A percentile compares a stretch with the other conserved stretches of the same genome.
Evolutionary conservation across 2,329 filamentous ascomycete genomes (phyloP).

Genomic region (Neonectria neomacrospora): DNA sequence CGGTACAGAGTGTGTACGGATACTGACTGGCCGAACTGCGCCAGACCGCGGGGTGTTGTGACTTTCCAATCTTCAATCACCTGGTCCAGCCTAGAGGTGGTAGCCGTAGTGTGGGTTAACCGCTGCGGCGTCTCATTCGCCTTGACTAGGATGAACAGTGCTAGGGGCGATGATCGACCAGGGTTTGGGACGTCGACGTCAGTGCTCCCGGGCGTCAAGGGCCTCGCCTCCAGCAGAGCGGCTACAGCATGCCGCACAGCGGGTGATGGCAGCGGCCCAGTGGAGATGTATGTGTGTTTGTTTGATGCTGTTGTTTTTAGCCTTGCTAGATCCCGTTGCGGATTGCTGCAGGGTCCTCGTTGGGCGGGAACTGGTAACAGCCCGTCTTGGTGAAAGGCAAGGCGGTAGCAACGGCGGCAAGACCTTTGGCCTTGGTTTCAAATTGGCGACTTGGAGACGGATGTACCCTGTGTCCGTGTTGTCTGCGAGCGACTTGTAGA

Average conservation of each 20-base stretch:
- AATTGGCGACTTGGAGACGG: conserved; percentile 22
- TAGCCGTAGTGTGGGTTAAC: conserved; percentile 44
- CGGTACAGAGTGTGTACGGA: conserved; percentile 39
- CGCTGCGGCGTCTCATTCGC: conserved; percentile 50
- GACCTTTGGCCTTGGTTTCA: conserved; percentile 14
- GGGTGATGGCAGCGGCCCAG: conserved; percentile 25
- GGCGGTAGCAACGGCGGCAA: conserved; percentile 29
- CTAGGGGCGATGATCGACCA: conserved; percentile 47
- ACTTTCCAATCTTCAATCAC: conserved; percentile 46
- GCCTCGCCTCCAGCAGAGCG: conserved; percentile 31
- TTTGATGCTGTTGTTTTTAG: conserved; percentile 29
- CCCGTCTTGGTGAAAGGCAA: conserved; percentile 27
- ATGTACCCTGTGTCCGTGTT: conserved; percentile 21
- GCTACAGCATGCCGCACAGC: conserved; percentile 33
- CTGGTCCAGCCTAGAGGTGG: conserved; percentile 43
- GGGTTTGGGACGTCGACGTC: conserved; percentile 42
- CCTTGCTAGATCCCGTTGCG: conserved; percentile 26
- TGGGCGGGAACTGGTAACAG: conserved; percentile 36
- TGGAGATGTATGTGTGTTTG: conserved; percentile 27
- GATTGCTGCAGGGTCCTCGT: conserved; percentile 40
- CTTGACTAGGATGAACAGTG: conserved; percentile 41
- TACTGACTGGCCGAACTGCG: conserved; percentile 37
- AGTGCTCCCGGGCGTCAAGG: conserved; percentile 37
- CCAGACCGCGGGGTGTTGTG: conserved; percentile 43
- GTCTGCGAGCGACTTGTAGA: conserved; percentile 7